Conservation (phyloP, 306 rosid genomes). For the Acacia confusa region DNA sequence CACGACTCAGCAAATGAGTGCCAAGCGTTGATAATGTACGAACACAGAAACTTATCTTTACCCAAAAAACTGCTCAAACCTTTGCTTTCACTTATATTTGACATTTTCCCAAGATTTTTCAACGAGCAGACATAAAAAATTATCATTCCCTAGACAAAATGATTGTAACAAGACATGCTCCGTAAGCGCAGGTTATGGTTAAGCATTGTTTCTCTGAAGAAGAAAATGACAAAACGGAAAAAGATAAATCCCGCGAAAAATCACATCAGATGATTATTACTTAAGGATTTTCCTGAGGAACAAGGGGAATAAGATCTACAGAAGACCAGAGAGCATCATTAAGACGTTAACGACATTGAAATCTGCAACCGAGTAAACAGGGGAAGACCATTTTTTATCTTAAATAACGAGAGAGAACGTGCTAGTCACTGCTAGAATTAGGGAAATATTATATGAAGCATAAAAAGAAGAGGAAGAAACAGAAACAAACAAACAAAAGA, state of each 20-base stretch:
- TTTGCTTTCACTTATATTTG: constrained; percentile 26
- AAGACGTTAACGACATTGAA: constrained; percentile 4
- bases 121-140: constrained; percentile 21
- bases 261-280: constrained; percentile 9
- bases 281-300: constrained; percentile 35
- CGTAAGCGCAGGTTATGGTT: background rate
- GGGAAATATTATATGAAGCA: constrained; percentile 20
- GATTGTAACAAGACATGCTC: constrained; percentile 19
- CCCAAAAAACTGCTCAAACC: constrained; percentile 35
- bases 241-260: constrained; percentile 12
- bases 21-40: constrained; percentile 34
- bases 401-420: constrained; percentile 15
- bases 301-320: constrained; percentile 48
- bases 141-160: background rate
- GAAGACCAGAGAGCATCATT: constrained; percentile 19
- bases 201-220: constrained; percentile 25
- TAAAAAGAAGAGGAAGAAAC: constrained; percentile 29
- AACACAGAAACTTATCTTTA: constrained; percentile 16
- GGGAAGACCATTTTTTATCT: constrained; percentile 32
- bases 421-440: background rate
- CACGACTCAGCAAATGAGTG: constrained; percentile 22
- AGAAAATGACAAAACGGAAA: constrained; percentile 23
- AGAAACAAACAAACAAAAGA: constrained; percentile 37
- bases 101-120: constrained; percentile 22
- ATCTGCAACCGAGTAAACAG: constrained; percentile 34